phyloP scores from a whole-genome alignment of 2,329 filamentous ascomycete genomes.

The Penicillium sp. region DNA sequence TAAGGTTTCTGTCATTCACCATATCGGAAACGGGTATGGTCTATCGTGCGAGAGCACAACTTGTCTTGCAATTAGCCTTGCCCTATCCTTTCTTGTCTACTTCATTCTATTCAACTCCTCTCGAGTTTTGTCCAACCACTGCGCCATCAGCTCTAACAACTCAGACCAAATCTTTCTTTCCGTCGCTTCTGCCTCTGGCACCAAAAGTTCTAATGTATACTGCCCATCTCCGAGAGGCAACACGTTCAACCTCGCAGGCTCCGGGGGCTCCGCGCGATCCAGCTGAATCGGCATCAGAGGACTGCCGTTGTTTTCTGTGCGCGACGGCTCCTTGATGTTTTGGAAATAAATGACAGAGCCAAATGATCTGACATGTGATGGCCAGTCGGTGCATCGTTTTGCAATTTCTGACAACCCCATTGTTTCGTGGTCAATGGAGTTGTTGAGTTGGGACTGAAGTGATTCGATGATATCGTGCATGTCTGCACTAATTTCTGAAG shows the following conservation, averaged over 20 bases:
- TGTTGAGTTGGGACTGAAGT: background rate
- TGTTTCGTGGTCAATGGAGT: background rate
- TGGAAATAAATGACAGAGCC: background rate
- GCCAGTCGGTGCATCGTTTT: constrained; percentile 1
- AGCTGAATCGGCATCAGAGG: background rate
- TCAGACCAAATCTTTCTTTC: background rate
- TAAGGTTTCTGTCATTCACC: too few species aligned
- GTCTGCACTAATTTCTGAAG: background rate
- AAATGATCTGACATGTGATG: background rate
- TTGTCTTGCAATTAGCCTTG: too few species aligned
- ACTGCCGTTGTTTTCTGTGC: background rate
- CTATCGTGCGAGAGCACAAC: too few species aligned
- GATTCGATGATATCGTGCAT: background rate
- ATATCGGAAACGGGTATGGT: too few species aligned
- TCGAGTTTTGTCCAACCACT: background rate
- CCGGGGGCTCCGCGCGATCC: background rate
- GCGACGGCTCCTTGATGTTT: background rate
- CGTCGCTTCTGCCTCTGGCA: background rate
- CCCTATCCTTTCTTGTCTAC: too few species aligned
- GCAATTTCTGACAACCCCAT: background rate
- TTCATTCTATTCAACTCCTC: background rate
- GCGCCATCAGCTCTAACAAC: background rate
- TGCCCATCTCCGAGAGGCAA: background rate
- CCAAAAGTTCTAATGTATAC: background rate
- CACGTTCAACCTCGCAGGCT: background rate